A percentile compares a stretch with the other conserved stretches of the same genome.
Conservation (phyloP, 2,329 filamentous ascomycete species). For the Sporothrix humicola region DNA sequence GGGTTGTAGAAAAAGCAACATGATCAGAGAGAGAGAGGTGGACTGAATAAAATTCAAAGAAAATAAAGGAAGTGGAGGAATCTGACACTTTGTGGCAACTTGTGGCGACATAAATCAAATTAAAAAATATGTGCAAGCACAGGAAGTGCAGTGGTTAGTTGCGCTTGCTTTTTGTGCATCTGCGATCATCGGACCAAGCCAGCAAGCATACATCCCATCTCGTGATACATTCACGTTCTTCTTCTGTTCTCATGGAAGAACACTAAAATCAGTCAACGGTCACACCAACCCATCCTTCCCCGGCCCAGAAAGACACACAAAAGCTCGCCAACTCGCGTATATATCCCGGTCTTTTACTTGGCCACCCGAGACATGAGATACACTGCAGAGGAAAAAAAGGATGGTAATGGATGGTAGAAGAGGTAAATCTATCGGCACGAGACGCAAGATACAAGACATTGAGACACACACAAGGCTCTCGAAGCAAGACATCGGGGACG, state of each 20-base stretch:
- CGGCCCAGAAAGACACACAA: background rate
- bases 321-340: background rate
- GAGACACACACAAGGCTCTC: conserved; percentile 1
- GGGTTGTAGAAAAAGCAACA: background rate
- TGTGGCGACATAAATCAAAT: background rate
- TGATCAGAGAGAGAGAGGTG: background rate
- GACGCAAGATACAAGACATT: conserved; percentile 19
- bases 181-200: conserved; percentile 17
- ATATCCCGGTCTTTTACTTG: background rate
- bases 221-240: background rate
- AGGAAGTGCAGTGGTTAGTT: no score
- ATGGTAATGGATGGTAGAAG: no score
- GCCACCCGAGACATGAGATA: conserved; percentile 7
- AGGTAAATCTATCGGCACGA: background rate
- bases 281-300: background rate
- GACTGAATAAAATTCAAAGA: background rate
- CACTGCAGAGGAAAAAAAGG: background rate
- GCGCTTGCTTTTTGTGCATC: background rate
- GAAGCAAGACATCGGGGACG: conserved; percentile 3
- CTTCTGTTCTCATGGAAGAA: background rate
- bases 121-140: no score
- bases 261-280: background rate
- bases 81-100: background rate
- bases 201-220: background rate
- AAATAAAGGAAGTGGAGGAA: no score